Evolutionary conservation across 2,329 filamentous ascomycete species (phyloP).

Genomic region (Fusarium graminum): DNA sequence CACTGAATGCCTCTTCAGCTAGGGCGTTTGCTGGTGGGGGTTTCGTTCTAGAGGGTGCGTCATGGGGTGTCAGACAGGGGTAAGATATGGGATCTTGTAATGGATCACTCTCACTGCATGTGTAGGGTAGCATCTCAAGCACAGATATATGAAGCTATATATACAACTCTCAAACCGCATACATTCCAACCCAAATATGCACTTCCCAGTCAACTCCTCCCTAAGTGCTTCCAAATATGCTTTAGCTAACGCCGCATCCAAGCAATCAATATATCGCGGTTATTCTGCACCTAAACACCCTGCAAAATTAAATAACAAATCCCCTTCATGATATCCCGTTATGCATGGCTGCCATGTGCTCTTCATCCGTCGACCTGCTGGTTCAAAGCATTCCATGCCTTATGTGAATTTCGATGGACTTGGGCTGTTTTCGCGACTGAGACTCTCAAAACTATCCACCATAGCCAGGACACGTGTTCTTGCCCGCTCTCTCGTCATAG

Average conservation of each 20-base stretch:
- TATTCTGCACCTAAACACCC: constrained; percentile 40
- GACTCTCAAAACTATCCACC: constrained; percentile 67
- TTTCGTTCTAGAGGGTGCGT: constrained; percentile 7
- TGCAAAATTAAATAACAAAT: constrained; percentile 26
- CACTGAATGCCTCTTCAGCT: constrained; percentile 16
- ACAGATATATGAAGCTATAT: constrained; percentile 9
- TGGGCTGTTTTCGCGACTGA: constrained; percentile 60
- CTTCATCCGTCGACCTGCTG: not conserved
- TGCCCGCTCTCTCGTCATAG: constrained; percentile 54
- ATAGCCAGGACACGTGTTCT: constrained; percentile 65
- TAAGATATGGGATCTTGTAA: constrained; percentile 2
- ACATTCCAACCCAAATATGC: constrained; percentile 20
- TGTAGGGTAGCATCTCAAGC: not conserved
- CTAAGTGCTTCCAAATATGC: constrained; percentile 23
- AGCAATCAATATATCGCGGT: constrained; percentile 17
- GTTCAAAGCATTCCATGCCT: not conserved
- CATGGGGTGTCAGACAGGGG: constrained; percentile 20
- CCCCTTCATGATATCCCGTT: not conserved
- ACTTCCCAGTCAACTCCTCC: constrained; percentile 18
- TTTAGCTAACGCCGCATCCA: constrained; percentile 7
- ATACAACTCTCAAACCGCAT: constrained; percentile 28
- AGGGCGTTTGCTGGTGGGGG: not conserved
- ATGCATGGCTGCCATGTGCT: not conserved
- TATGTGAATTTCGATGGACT: constrained; percentile 53
- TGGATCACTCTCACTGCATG: not conserved